Base-by-base conservation (phyloP, 805 yeast genomes). In the Hagleromyces aurorensis region DNA sequence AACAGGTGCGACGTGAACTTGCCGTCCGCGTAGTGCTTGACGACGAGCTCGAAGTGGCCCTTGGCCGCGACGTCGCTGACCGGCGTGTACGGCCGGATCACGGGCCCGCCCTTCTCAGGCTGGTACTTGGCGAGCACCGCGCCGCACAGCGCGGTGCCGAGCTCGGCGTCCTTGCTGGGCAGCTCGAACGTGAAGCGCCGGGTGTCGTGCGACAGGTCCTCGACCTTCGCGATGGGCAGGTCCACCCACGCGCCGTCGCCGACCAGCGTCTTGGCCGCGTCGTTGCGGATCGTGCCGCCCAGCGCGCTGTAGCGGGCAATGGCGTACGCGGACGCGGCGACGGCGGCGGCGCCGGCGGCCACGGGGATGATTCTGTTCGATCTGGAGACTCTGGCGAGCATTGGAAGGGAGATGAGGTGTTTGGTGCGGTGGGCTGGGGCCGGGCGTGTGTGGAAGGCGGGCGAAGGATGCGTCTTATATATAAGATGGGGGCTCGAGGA, bases 31-130 rank as follows among this genome's bases (percentile, higher is more conserved):
- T 91, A 91, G 40, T 66, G 72, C 72, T 91, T 91, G 62, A 91
- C 68, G 37, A 87, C 72, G 43, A 91, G 70, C 37, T 83, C 83
- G 46, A 93, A 64, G 30, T 70, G 55, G 29, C 98, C 98, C 57
- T 69, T 70, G 37, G 69, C 65, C 34, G 74, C 75, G 29, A 69
- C 62, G 49, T 78, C 85, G 22, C 83, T 70, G 27, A 78, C 69
- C 36, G 98, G 98, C 22, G 98, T 91, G 63, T 78, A 78, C 23
- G 86, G 86, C 64, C 96, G 79, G 41, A 91, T 66, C 29, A 89
- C 95, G 51, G 76, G 75, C 61, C 65, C 73, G 44, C 96, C 97
- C 64, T 84, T 83, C 38, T 76, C 72, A 37, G 89, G 78, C 33
- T 75, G 78, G 52, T 65, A 83, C 65, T 86, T 87, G 59, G 94